Conservation (phyloP, 306 rosid genomes). For the Cajanus cajan region DNA sequence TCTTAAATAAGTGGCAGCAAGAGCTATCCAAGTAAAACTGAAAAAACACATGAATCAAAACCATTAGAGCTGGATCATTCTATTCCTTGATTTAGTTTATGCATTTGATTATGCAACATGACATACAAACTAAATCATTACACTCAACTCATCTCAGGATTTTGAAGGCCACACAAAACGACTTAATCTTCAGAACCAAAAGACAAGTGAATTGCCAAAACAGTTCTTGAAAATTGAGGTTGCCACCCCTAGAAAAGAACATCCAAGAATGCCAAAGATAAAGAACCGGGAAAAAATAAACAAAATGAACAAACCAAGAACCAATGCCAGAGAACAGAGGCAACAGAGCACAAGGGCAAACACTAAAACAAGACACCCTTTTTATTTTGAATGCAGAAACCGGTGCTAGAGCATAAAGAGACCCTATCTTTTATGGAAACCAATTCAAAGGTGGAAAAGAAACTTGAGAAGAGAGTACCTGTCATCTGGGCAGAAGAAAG, state of each 20-base stretch:
- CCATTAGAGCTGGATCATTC: background rate
- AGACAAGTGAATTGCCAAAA: conserved; percentile 1
- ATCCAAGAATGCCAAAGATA: background rate
- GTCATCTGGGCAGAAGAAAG: conserved; percentile 74
- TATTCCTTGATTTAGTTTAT: background rate
- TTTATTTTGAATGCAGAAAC: background rate
- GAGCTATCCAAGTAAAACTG: conserved; percentile 13
- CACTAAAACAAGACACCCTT: background rate
- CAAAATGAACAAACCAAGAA: background rate
- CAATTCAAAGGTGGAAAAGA: background rate
- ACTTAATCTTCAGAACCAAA: background rate
- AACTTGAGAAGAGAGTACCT: conserved; percentile 44
- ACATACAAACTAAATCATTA: background rate
- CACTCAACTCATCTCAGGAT: background rate
- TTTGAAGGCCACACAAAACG: background rate
- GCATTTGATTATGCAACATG: background rate
- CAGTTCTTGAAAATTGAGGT: background rate
- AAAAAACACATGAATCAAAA: background rate
- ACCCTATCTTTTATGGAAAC: conserved; percentile 1
- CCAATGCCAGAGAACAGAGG: conserved; percentile 17
- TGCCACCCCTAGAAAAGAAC: background rate
- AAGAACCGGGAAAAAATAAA: background rate
- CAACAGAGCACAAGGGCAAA: background rate
- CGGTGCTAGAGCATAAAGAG: background rate
- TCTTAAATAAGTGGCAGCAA: background rate